phyloP scores from a whole-genome alignment of 2,329 filamentous ascomycete species.

The Nothomitra cinnamomea region DNA sequence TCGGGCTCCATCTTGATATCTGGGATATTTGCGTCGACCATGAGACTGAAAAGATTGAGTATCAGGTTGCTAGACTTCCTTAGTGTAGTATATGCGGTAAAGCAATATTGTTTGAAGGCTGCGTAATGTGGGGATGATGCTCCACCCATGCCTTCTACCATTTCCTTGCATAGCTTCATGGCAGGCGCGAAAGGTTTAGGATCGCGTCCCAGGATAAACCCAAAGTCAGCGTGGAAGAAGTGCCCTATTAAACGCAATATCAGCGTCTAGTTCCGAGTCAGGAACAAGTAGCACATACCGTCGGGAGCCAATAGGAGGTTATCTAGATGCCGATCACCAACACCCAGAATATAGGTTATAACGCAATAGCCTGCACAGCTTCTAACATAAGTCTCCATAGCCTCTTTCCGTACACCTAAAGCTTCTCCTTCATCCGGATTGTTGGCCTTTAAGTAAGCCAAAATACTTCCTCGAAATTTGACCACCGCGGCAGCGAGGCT shows the following conservation, averaged over 20 bases:
- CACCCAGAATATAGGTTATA: conserved; percentile 92
- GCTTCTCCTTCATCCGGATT: conserved; percentile 74
- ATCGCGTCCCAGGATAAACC: conserved; percentile 91
- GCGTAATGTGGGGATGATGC: conserved; percentile 63
- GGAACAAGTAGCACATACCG: conserved; percentile 23
- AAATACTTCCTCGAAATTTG: conserved; percentile 61
- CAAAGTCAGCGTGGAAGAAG: conserved; percentile 98
- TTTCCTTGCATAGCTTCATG: conserved; percentile 94
- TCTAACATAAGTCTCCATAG: conserved; percentile 87
- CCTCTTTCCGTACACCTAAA: conserved; percentile 75
- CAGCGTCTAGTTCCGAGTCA: neutral
- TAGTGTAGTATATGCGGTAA: conserved; percentile 81
- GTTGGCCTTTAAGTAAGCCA: conserved; percentile 74
- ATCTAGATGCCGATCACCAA: conserved; percentile 89
- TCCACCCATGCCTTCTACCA: conserved; percentile 98
- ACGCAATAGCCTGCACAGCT: conserved; percentile 97
- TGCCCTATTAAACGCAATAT: conserved; percentile 29
- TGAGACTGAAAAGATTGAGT: conserved; percentile 85
- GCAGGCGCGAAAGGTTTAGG: conserved; percentile 93
- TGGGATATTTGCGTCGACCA: conserved; percentile 95
- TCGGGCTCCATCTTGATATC: conserved; percentile 87
- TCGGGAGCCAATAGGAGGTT: conserved; percentile 83
- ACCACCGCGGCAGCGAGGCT: conserved; percentile 67
- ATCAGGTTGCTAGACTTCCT: conserved; percentile 83
- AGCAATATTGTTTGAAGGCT: conserved; percentile 89